Evolutionary conservation across 73 alveolate genomes (phyloP).

Genomic region (Breviolum minutum): DNA sequence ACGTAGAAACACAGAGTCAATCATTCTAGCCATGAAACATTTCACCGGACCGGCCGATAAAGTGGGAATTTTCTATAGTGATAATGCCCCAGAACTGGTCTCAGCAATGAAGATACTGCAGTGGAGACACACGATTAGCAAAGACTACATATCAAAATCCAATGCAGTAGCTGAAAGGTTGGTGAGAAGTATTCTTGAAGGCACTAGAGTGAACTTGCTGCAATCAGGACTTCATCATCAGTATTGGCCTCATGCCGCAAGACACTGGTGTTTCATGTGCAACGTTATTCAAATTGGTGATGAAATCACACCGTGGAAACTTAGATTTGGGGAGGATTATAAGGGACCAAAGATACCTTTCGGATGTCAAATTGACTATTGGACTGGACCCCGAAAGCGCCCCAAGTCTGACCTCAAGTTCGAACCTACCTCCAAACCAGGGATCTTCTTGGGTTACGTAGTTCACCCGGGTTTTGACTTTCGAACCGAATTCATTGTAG

Average conservation of each 20-base stretch:
- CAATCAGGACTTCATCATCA: background rate
- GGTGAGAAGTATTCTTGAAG: background rate
- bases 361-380: background rate
- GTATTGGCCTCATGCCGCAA: conserved; percentile 13
- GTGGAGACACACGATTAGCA: background rate
- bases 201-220: background rate
- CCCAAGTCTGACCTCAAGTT: background rate
- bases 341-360: background rate
- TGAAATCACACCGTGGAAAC: background rate
- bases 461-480: background rate
- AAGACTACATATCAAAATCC: background rate
- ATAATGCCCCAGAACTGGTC: background rate
- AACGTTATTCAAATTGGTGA: background rate
- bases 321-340: background rate
- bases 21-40: background rate
- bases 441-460: background rate
- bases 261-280: background rate
- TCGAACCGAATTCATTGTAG: background rate
- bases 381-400: background rate
- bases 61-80: background rate
- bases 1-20: background rate
- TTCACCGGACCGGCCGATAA: background rate
- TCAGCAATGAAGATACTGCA: background rate
- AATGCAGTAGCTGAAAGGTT: conserved; percentile 27
- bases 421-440: background rate